Evolutionary conservation across 1,139 yeast genomes (phyloP), one percentile per base, ranked within the genome.

Genomic region (Sugiyamaella sp.): DNA sequence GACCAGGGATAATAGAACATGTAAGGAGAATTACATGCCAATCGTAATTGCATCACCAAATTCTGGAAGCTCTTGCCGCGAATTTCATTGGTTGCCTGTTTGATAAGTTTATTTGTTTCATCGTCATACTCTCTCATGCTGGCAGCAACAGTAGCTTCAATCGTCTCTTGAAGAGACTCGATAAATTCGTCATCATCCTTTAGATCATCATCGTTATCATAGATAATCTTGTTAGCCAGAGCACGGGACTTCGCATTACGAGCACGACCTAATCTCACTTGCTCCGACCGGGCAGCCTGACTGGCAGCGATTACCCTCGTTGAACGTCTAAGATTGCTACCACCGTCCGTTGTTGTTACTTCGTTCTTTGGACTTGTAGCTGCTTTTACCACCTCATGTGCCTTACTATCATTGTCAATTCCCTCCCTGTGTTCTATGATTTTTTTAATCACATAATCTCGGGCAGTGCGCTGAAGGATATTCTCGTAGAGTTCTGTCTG

Each of bases 21-120:
- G 65, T 86, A 86, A 0, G 97, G 96, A 0, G 96, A 85, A 63
- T 89, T 86, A 63, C 97, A 90, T 5, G 88, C 81, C 58, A 85
- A 82, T 49, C 99, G 76, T 51, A 90, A 74, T 67, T 90, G 97
- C 87, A 91, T 88, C 70, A 87, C 75, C 63, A 82, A 65, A 63
- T 88, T 89, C 58, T 80, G 84, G 48, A 89, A 73, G 49, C 74
- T 74, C 60, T 81, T 82, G 17, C 39, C 38, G 2, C 50, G 37
- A n/a, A 45, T 39, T 19, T 46, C 50, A 27, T 19, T 46, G 20
- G 12, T 37, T 8, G 50, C 50, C 27, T 46, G 50, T 20, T 46
- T 46, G 19, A 46, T 37, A 6, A 46, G 43, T 38, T 39, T 46
- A 10, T 44, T 20, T 3, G 50, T 46, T 14, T 29, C 44, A 39